Conservation (phyloP, 1,139 yeast genomes). For the Geotrichum reessii region DNA sequence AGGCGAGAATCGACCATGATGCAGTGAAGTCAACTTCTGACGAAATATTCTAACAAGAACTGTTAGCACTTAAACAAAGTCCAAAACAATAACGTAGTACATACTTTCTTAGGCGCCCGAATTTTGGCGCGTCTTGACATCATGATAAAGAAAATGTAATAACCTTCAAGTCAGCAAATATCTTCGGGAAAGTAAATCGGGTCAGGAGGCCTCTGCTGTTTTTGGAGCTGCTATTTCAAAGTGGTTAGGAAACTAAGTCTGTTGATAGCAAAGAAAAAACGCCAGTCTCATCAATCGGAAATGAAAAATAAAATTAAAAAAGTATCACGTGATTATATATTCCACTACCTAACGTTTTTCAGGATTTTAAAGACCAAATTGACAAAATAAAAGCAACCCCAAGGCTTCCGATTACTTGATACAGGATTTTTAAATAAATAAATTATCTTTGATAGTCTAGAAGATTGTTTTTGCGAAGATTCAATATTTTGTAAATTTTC, state of each 20-base stretch:
- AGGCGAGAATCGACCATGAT: conserved; percentile 64
- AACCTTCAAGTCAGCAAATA: no score
- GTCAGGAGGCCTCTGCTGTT: not conserved
- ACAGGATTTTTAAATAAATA: no score
- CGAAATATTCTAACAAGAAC: conserved; percentile 6
- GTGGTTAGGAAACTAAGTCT: not conserved
- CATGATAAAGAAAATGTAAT: no score
- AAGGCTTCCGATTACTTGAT: no score
- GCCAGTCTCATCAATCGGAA: not conserved
- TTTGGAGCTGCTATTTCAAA: not conserved
- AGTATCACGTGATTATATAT: not conserved
- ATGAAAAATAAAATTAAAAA: not conserved
- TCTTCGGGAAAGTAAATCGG: not conserved
- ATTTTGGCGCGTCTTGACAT: conserved; percentile 49
- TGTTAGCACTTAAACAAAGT: not conserved
- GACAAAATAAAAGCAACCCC: no score
- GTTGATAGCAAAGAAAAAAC: not conserved
- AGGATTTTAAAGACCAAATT: no score
- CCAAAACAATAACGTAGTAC: not conserved
- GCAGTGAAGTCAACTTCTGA: conserved; percentile 52
- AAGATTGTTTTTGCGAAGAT: no score
- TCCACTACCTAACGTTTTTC: no score
- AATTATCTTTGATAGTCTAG: no score
- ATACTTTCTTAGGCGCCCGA: conserved; percentile 63
- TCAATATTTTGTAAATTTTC: no score